These are phyloP conservation scores for Scutellaria baicalensis DNA, from an alignment of 257 asterid genomes.

Conservation along the genomic window DNA sequence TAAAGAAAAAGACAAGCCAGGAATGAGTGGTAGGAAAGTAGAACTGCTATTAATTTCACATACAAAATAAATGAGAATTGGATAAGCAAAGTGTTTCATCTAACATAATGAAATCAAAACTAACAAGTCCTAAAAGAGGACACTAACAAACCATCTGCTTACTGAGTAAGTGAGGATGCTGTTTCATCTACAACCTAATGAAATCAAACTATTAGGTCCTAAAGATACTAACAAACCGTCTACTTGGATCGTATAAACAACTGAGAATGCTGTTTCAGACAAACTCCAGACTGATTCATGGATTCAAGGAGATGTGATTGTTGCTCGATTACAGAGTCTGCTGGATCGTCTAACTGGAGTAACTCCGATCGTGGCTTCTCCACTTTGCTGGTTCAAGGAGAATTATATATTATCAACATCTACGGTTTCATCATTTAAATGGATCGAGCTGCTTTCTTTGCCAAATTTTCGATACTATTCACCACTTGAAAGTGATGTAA, in stretches of 20 bases:
- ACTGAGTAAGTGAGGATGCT: not conserved
- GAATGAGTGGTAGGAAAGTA: not conserved
- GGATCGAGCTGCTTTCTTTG: slow-evolving; percentile 51
- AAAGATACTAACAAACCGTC: not conserved
- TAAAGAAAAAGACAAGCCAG: not conserved
- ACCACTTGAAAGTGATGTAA: slow-evolving; percentile 62
- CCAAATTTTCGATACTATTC: slow-evolving; percentile 60
- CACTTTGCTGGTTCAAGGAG: slow-evolving; percentile 24
- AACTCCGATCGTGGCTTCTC: slow-evolving; percentile 23
- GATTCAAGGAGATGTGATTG: slow-evolving; percentile 40
- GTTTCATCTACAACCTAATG: not conserved
- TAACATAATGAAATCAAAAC: not conserved
- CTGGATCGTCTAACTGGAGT: slow-evolving; percentile 76
- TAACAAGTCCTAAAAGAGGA: not conserved
- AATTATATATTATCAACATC: no score
- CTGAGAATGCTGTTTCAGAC: slow-evolving; percentile 32
- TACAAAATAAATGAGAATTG: not conserved
- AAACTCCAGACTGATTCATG: not conserved
- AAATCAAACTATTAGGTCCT: slow-evolving; percentile 7
- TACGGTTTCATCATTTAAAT: no score
- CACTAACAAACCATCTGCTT: not conserved
- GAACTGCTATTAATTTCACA: not conserved
- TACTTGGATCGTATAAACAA: slow-evolving; percentile 19
- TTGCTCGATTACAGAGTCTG: slow-evolving; percentile 47
- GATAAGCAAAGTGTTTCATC: not conserved